Conservation (phyloP, 306 rosid species). For the Potentilla sterilis region DNA sequence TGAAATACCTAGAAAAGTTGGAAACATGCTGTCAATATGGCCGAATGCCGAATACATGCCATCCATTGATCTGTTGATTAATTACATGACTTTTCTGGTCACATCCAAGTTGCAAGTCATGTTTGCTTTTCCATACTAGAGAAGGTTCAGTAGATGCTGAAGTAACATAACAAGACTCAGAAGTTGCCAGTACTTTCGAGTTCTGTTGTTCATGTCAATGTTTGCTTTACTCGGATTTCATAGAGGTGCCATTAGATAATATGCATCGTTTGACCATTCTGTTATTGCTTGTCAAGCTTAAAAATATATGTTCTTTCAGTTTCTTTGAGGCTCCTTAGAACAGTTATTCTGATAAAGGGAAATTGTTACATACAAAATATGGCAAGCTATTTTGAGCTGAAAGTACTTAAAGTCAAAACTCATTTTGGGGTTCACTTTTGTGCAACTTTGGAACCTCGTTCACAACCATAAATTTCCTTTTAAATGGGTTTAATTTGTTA, state of each 20-base stretch:
- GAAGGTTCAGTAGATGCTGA: not conserved
- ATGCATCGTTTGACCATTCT: not conserved
- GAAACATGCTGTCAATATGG: not conserved
- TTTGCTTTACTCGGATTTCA: not conserved
- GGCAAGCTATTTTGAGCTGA: not conserved
- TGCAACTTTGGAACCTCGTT: not conserved
- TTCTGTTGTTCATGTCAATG: not conserved
- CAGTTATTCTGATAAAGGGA: not conserved
- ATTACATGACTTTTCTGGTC: not conserved
- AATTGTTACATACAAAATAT: not conserved
- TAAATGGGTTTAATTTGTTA: not conserved
- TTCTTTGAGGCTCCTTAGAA: not conserved
- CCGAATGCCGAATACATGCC: not conserved
- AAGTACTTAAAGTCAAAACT: not conserved
- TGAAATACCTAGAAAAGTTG: not conserved
- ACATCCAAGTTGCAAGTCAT: not conserved
- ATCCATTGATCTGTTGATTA: not conserved
- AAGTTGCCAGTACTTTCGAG: not conserved
- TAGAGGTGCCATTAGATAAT: not conserved
- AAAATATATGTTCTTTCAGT: not conserved
- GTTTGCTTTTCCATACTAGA: not conserved
- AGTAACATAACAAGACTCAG: not conserved
- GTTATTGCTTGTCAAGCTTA: too few relatives aligned
- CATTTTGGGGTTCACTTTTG: not conserved
- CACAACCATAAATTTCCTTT: not conserved